Base-by-base conservation (phyloP, 2,329 filamentous ascomycete species). In the Samsoniella hepiali region DNA sequence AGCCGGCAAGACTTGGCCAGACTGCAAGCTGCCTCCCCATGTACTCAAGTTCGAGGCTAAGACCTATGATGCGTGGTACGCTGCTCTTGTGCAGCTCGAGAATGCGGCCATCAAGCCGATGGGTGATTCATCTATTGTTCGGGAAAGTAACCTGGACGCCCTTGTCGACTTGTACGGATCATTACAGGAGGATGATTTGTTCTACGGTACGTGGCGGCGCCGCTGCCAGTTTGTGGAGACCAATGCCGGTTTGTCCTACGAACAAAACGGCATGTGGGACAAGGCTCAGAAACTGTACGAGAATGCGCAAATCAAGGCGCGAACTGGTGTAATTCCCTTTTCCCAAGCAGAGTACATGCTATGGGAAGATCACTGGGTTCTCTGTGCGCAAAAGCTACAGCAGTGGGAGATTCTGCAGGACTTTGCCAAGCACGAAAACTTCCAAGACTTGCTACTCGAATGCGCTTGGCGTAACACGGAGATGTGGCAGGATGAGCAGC, bases 261-360 rank as follows among this genome's bases (percentile, higher is more conserved):
- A 99, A 78, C 96, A 99, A 74, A 96, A 96, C 70, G 95, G 95
- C 55, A 96, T 98, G 86, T 99, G 95, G 96, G 95, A 99, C 71
- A 98, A 98, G 77, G 93, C 96, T 1, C 96, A 99, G 77, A 91
- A 91, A 72, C 89, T 97, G 79, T 99, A 98, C 75, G 95, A 99
- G 76, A 89, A 89, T 63, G 95, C 96, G 0, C 96, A 99, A 76
- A 92, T 99, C 74, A 99, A 98, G 75, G 95, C 96, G 51, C 87
- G 96, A 54, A 98, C 94, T 0, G 95, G 93, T 58, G 91, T 94
- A n/a, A 87, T 98, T 65, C 94, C 95, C 0, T 98, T 97, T 75
- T 97, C 94, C 1, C 91, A 96, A 70, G 93, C 89, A 38, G 95
- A 99, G 76, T 99, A 99, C 77, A 97, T 96, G 86, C 84, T 99